Conservation (phyloP, 106 monocot species). For the Allium fistulosum region DNA sequence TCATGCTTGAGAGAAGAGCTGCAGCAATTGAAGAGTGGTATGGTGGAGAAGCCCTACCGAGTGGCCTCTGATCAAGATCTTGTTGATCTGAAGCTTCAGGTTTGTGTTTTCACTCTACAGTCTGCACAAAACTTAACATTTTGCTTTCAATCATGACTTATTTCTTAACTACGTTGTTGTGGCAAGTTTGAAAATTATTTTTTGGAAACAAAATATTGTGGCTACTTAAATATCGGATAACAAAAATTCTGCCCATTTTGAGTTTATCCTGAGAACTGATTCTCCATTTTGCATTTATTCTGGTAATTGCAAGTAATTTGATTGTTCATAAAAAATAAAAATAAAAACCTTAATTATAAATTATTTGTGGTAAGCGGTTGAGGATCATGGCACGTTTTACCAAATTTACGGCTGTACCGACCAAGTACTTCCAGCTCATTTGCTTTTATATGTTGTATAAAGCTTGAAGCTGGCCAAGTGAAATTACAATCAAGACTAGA, state of each 20-base stretch:
- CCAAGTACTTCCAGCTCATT: background rate
- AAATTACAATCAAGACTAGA: constrained; percentile 89
- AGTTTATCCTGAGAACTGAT: too few species aligned
- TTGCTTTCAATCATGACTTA: background rate
- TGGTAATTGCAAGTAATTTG: too few species aligned
- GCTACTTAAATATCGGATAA: too few species aligned
- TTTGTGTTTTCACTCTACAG: constrained; percentile 11
- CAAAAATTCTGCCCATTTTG: too few species aligned
- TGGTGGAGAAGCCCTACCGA: constrained; percentile 60
- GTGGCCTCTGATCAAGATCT: constrained; percentile 66
- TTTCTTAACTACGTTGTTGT: background rate
- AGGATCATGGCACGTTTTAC: too few species aligned
- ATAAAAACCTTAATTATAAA: too few species aligned
- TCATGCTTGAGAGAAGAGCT: constrained; percentile 77
- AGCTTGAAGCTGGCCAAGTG: constrained; percentile 99
- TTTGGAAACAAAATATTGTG: background rate
- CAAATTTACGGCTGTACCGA: too few species aligned
- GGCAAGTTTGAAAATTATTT: background rate
- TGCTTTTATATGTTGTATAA: constrained; percentile 1
- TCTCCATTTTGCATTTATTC: too few species aligned
- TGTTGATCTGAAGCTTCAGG: constrained; percentile 89
- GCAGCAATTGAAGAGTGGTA: constrained; percentile 77
- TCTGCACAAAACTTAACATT: background rate
- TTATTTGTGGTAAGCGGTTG: too few species aligned
- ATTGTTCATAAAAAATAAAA: too few species aligned